phyloP scores from a whole-genome alignment of 2,329 filamentous ascomycete genomes.

The Fusarium neocosmosporiellum region DNA sequence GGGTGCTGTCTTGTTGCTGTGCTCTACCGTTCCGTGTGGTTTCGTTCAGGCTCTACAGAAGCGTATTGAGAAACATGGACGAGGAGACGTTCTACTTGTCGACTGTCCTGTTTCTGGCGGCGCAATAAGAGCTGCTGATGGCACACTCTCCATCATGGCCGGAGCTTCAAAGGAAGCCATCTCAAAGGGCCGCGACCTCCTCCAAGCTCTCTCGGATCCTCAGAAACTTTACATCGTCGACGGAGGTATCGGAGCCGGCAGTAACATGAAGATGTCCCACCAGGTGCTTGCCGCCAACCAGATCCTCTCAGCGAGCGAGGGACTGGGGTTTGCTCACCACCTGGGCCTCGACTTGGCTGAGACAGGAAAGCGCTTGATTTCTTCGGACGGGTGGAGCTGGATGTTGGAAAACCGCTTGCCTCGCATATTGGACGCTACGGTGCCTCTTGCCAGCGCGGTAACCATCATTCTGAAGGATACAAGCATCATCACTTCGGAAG shows the following conservation, averaged over 20 bases:
- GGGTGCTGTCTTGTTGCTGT: slow-evolving; percentile 15
- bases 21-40: slow-evolving; percentile 20
- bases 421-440: slow-evolving; percentile 64
- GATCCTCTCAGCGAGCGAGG: slow-evolving; percentile 70
- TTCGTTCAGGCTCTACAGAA: slow-evolving; percentile 14
- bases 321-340: slow-evolving; percentile 67
- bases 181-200: slow-evolving; percentile 65
- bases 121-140: slow-evolving; percentile 61
- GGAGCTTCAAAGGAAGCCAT: slow-evolving; percentile 69
- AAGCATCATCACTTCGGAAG: slow-evolving; percentile 75
- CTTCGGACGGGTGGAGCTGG: slow-evolving; percentile 66
- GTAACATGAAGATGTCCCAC: slow-evolving; percentile 76
- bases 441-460: slow-evolving; percentile 67
- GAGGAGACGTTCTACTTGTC: slow-evolving; percentile 48
- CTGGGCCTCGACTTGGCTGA: slow-evolving; percentile 62
- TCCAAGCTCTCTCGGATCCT: slow-evolving; percentile 71
- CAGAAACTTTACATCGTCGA: slow-evolving; percentile 71
- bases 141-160: slow-evolving; percentile 79
- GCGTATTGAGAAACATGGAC: slow-evolving; percentile 11
- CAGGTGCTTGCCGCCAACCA: slow-evolving; percentile 74
- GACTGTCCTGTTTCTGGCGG: slow-evolving; percentile 46
- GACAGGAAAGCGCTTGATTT: slow-evolving; percentile 57
- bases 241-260: slow-evolving; percentile 71
- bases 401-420: slow-evolving; percentile 71
- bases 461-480: slow-evolving; percentile 71